Base-by-base conservation (phyloP, 2,329 filamentous ascomycete species). In the Diaporthe velutina region DNA sequence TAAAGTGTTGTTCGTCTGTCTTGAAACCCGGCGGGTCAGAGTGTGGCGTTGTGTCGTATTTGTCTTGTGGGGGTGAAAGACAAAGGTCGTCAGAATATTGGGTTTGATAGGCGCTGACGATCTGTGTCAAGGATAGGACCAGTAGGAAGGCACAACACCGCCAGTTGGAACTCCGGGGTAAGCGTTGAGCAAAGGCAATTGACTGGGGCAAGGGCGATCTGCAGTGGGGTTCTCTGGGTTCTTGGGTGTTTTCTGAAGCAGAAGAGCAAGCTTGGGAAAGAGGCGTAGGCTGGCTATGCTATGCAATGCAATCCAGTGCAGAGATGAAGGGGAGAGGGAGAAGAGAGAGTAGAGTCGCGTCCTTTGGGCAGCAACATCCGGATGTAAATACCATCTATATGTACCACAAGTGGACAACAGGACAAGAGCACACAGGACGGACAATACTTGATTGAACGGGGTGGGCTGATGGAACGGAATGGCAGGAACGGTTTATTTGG, bases 71-170 rank as follows among this genome's bases (percentile, higher is more conserved):
- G 35, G 70, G 22, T 25, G 25, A 22, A 42, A 42, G 45, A 25
- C 33, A 17, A 67, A 54, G 64, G 48, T 40, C 64, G 33, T 68
- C 48, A 40, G 64, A 68, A 19, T 25, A 30, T 54, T 68, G 48
- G n/a, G 64, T 68, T 54, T 64, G 70, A 72, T 64, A 61, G 70
- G 70, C 57, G 28, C 57, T 52, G 57, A 35, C 22, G 70, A 72
- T 72, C 70, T 40, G 57, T 40, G 70, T 64, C 70, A 55, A 72
- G 70, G 70, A 72, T 72, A 10, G 57, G 57, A 64, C 70, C 57
- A 72, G 70, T 64, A 42, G 42, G 38, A 28, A 40, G 57, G 45
- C 70, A 42, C 70, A 72, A 61, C 57, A 72, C 45, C 30, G 58
- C 70, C 57, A 64, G 45, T 64, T 54, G 60, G 38, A 19, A 45